Percentiles rank a stretch among this genome's conserved stretches.
Conservation (phyloP, 116 monocot genomes). For the Zostera marina region DNA sequence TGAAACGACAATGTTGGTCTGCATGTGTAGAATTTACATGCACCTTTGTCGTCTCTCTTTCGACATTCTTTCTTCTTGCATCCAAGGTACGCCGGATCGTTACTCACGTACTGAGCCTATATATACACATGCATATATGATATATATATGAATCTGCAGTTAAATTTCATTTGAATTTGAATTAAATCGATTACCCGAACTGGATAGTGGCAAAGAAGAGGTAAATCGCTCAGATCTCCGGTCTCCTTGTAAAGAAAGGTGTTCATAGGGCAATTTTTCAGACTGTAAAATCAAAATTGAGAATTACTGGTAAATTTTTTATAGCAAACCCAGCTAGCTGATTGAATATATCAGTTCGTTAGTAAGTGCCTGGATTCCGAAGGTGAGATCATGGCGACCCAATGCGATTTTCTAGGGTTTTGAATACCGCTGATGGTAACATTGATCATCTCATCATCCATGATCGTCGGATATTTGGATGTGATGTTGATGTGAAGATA, state of each 20-base stretch:
- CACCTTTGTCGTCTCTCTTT: neutral
- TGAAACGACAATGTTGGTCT: slow-evolving; percentile 39
- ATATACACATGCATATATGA: neutral
- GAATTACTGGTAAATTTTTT: neutral
- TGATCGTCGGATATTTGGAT: slow-evolving; percentile 6
- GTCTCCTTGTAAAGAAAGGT: slow-evolving; percentile 30
- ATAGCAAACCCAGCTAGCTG: neutral
- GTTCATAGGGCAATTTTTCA: slow-evolving; percentile 27
- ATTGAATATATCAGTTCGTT: neutral
- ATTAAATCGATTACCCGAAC: slow-evolving; percentile 40
- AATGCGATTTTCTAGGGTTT: slow-evolving; percentile 29
- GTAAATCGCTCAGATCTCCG: slow-evolving; percentile 41
- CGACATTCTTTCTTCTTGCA: slow-evolving; percentile 32
- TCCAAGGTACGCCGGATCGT: slow-evolving; percentile 39
- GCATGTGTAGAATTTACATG: slow-evolving; percentile 23
- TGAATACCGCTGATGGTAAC: slow-evolving; percentile 48
- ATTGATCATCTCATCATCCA: slow-evolving; percentile 34
- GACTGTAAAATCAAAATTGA: slow-evolving; percentile 18
- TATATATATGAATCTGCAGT: neutral
- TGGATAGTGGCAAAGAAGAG: slow-evolving; percentile 74
- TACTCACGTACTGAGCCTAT: slow-evolving; percentile 53
- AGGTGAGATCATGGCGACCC: slow-evolving; percentile 73
- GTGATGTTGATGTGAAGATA: slow-evolving; percentile 20
- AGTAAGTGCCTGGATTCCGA: slow-evolving; percentile 20
- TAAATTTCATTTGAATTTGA: neutral